Percentiles rank a stretch among this genome's conserved stretches.
phyloP scores from a whole-genome alignment of 2,329 filamentous ascomycete species.

The Botrytis pseudocinerea region DNA sequence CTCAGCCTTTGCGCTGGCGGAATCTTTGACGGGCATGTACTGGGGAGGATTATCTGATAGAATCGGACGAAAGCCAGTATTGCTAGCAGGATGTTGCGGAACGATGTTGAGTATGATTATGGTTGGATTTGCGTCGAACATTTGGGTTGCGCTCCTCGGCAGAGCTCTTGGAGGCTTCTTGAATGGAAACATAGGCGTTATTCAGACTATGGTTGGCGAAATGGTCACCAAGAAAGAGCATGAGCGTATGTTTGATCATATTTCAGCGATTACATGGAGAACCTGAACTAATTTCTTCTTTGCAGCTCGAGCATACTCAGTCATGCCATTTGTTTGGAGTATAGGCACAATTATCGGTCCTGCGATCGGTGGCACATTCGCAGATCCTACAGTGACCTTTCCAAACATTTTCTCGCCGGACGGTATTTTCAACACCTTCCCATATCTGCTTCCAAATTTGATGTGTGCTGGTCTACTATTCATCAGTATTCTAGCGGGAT shows the following conservation, averaged over 20 bases:
- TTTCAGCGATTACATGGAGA: background rate
- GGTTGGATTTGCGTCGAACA: constrained; percentile 79
- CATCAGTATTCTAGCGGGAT: constrained; percentile 77
- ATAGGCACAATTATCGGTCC: constrained; percentile 88
- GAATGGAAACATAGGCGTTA: constrained; percentile 89
- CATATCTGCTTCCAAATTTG: constrained; percentile 87
- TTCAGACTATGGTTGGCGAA: constrained; percentile 85
- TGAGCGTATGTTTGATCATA: constrained; percentile 24
- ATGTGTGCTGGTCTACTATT: constrained; percentile 76
- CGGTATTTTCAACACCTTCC: constrained; percentile 74
- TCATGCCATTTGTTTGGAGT: constrained; percentile 95
- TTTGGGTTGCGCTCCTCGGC: constrained; percentile 79
- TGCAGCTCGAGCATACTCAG: constrained; percentile 70
- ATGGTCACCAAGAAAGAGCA: constrained; percentile 62
- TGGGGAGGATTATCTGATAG: constrained; percentile 85
- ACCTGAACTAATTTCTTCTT: constrained; percentile 14
- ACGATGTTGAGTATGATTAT: constrained; percentile 81
- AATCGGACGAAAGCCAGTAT: constrained; percentile 80
- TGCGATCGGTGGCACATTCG: constrained; percentile 83
- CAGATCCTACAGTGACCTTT: constrained; percentile 73
- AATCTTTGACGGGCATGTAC: constrained; percentile 81
- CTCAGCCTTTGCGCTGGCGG: constrained; percentile 79
- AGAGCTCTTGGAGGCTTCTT: constrained; percentile 77
- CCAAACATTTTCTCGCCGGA: constrained; percentile 67
- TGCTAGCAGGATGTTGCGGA: constrained; percentile 77